phyloP scores from a whole-genome alignment of 2,329 filamentous ascomycete genomes.

The Tolypocladium amazonense region DNA sequence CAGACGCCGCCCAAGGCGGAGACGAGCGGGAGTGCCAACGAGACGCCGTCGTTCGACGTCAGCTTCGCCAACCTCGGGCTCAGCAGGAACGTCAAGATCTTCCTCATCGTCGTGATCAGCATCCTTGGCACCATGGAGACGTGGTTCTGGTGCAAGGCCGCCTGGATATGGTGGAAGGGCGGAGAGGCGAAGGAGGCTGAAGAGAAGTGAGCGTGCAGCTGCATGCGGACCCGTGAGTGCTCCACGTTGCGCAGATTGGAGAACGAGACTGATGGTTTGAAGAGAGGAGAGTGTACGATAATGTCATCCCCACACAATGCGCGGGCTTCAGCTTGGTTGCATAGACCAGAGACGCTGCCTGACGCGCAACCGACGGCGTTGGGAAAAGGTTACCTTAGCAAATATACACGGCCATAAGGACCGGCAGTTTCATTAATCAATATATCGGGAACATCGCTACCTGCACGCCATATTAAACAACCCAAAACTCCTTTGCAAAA shows the following conservation, averaged over 20 bases:
- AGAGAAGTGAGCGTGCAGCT: neutral
- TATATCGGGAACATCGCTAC: neutral
- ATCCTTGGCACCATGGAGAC: slow-evolving; percentile 22
- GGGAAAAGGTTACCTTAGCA: too few species aligned
- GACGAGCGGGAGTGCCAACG: neutral
- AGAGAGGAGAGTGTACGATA: neutral
- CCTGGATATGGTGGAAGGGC: slow-evolving; percentile 16
- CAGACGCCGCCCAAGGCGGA: neutral
- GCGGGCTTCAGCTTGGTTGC: neutral
- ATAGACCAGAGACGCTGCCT: neutral
- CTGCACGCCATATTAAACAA: neutral
- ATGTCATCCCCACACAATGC: neutral
- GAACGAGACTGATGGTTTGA: neutral
- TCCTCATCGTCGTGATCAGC: slow-evolving; percentile 13
- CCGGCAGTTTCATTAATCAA: neutral
- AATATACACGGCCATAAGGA: neutral
- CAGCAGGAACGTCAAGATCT: slow-evolving; percentile 15
- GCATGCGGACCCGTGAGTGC: neutral
- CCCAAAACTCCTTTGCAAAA: neutral
- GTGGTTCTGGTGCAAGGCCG: slow-evolving; percentile 19
- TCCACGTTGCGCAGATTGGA: neutral
- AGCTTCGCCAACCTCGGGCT: slow-evolving; percentile 14
- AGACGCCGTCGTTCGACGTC: neutral
- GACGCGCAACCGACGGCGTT: neutral
- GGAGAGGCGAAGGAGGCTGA: neutral